phyloP scores from a whole-genome alignment of 139 green algal genomes.

The Pleodorina starrii region DNA sequence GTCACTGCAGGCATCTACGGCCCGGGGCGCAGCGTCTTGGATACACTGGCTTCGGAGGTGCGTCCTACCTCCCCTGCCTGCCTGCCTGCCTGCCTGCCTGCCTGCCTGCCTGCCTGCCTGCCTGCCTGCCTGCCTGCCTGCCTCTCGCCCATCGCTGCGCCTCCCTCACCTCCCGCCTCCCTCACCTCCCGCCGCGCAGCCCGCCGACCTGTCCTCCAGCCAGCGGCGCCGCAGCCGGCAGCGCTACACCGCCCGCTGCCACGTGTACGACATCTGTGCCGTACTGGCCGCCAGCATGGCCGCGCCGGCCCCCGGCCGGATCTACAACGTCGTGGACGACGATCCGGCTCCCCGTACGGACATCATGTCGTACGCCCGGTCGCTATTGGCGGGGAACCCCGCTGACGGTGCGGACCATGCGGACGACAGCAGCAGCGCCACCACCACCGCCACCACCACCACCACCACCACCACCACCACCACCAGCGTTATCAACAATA shows the following conservation, averaged over 20 bases:
- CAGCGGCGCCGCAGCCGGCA: slow-evolving; percentile 62
- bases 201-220: not conserved
- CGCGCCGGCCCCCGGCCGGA: slow-evolving; percentile 18
- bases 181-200: too few species aligned
- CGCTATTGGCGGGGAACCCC: slow-evolving; percentile 65
- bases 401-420: too few species aligned
- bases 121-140: too few species aligned
- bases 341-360: slow-evolving; percentile 73
- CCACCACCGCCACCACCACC: too few species aligned
- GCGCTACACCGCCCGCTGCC: slow-evolving; percentile 76
- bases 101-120: too few species aligned
- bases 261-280: slow-evolving; percentile 85
- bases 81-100: too few species aligned
- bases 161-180: too few species aligned
- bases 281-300: slow-evolving; percentile 77
- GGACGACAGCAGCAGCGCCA: too few species aligned
- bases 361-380: slow-evolving; percentile 67
- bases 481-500: too few species aligned
- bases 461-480: too few species aligned
- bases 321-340: slow-evolving; percentile 90
- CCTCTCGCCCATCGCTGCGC: too few species aligned
- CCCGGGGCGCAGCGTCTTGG: slow-evolving; percentile 72
- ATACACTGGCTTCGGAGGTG: slow-evolving; percentile 43
- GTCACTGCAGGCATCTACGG: slow-evolving; percentile 83
- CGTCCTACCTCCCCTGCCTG: not conserved